Evolutionary conservation across 2,329 filamentous ascomycete genomes (phyloP).

Genomic region (Xylaria sp.): DNA sequence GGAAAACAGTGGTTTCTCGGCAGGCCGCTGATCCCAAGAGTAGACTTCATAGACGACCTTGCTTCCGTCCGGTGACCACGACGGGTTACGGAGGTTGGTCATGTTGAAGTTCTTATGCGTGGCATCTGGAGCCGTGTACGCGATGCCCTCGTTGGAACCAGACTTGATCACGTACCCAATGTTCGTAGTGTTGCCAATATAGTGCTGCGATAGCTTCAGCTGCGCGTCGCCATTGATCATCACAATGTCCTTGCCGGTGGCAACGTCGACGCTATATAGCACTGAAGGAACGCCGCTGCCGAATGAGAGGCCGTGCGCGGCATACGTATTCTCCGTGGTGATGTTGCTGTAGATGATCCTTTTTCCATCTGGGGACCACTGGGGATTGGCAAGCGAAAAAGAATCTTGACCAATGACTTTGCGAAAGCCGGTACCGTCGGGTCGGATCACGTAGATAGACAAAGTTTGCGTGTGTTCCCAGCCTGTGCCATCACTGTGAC

Average conservation of each 20-base stretch:
- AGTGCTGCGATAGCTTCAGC: neutral
- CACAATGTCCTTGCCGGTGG: neutral
- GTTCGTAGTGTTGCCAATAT: neutral
- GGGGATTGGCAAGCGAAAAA: neutral
- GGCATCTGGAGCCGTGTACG: neutral
- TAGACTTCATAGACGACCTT: neutral
- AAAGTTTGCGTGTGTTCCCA: slow-evolving; percentile 1
- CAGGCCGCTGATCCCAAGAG: neutral
- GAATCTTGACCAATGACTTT: neutral
- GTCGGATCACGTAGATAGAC: neutral
- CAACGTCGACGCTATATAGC: neutral
- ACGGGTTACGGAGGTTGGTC: neutral
- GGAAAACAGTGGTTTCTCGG: neutral
- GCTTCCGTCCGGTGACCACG: neutral
- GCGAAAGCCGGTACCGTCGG: neutral
- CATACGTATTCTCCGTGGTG: neutral
- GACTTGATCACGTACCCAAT: neutral
- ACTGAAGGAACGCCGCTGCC: neutral
- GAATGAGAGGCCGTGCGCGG: neutral
- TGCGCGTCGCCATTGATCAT: neutral
- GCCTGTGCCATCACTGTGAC: neutral
- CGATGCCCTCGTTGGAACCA: neutral
- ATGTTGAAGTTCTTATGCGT: neutral
- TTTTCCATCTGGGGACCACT: neutral
- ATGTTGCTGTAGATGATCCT: neutral